Evolutionary conservation across 2,329 filamentous ascomycete species (phyloP), one percentile per base, ranked within the genome.

Genomic region (Epichloe sp.): DNA sequence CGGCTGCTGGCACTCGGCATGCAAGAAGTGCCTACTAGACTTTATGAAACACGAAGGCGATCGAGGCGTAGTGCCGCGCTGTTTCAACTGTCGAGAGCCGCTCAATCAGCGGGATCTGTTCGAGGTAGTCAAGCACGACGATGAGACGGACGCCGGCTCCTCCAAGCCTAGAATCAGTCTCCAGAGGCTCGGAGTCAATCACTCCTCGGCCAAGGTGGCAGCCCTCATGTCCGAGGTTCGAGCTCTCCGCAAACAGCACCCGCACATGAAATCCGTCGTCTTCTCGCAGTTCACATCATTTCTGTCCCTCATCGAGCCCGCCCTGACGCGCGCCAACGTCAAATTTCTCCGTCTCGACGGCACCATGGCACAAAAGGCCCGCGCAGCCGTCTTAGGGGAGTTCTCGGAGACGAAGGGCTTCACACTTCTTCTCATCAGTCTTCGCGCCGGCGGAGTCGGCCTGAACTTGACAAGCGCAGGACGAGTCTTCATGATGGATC

Each of bases 261-360:
- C 83, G 0, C 73, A 67, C 5, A 85, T 84, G 47, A 97, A 96
- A 68, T 88, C 86, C 1, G 90, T 97, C 21, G 83, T 98, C 35
- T 98, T 98, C 69, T 93, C 86, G 52, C 93, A 98, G 67, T 98
- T 98, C 66, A 98, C 93, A 0, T 94, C 90, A 0, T 98, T 97
- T 66, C 79, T 98, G 58, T 83, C 89, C 56, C 80, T 98, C 12
- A 94, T 98, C 56, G 85, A 89, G 57, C 86, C 88, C 0, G 87
- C 88, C 0, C 77, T 98, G 3, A 65, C 71, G 1, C 78, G 80
- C 42, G 80, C 82, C 14, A 83, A 85, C 40, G 86, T 98, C 61
- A 74, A 77, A 0, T 87, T 84, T 62, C 74, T 97, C n/a, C 86
- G 93, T 5, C 83, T 98, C 41, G 93, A 98, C 64, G 93, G 93